These are phyloP conservation scores for Solanum microdontum DNA, from an alignment of 257 asterid species.

Conservation along the genomic window DNA sequence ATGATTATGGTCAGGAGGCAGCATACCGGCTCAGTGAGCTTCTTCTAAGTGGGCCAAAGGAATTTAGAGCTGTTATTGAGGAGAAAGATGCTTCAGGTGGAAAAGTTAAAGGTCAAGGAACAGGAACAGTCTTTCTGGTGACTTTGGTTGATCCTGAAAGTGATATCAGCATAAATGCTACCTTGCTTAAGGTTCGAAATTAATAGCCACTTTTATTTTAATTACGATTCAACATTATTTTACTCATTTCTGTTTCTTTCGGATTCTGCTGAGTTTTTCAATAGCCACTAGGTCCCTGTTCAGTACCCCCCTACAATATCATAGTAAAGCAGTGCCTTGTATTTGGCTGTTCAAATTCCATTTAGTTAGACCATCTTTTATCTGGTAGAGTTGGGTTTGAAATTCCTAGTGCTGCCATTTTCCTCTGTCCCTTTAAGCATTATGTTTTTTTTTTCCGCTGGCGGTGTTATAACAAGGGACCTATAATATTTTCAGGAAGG, in stretches of 20 bases:
- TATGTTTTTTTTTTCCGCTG: neutral
- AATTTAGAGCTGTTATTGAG: constrained; percentile 65
- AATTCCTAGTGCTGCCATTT: neutral
- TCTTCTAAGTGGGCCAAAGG: constrained; percentile 50
- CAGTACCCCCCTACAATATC: neutral
- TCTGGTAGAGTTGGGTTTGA: neutral
- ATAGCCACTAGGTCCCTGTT: neutral
- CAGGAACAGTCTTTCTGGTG: constrained; percentile 66
- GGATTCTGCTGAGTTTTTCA: neutral
- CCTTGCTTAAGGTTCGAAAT: constrained; percentile 59
- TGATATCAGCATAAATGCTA: constrained; percentile 64
- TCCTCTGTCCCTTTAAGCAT: neutral
- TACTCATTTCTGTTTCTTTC: neutral
- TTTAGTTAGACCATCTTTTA: neutral
- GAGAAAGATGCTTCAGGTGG: constrained; percentile 91
- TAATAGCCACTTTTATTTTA: neutral
- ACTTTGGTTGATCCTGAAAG: constrained; percentile 57
- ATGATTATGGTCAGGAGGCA: constrained; percentile 91
- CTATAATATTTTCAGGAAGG: constrained; percentile 58
- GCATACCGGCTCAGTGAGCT: constrained; percentile 58
- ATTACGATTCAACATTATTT: neutral
- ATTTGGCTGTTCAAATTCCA: neutral
- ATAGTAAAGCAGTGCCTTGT: neutral
- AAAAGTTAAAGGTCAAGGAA: constrained; percentile 94
- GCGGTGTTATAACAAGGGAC: neutral